Evolutionary conservation across 352 stramenopile species (phyloP), one percentile per base, ranked within the genome.

Genomic region (Pythium sp.): DNA sequence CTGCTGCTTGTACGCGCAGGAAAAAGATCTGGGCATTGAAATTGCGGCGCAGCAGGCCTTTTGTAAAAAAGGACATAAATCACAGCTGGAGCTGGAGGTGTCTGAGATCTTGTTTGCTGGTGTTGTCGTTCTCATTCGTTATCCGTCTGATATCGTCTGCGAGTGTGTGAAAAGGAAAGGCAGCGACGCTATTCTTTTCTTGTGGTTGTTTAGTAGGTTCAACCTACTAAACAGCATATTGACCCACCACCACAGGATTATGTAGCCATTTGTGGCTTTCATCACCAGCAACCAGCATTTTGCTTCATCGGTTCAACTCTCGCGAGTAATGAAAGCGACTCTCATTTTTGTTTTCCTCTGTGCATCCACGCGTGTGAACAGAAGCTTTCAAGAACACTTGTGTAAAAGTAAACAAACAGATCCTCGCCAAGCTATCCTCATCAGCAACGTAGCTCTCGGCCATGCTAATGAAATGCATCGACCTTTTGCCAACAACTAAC

Each of bases 201-300:
- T 49, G 41, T 49, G 41, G 41, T 20, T 11, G 41, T 9, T 20
- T 22, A 15, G 41, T 3, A 49, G 41, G 41, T 22, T n/a, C 11
- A 63, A 24, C 32, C 58, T 51, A 12, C 34, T 36, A 51, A 63
- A 63, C 22, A 51, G 30, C 30, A 43, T 63, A 32, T 15, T 7
- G 20, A 47, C 5, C 22, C 34, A 26, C 58, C 41, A 46, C 60
- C 46, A 58, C 60, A 66, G 60, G 60, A 49, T 66, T 28, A 7
- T 58, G 60, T 66, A 66, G 46, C 60, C 60, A 66, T 66, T 66
- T 34, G 22, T 22, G 18, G 18, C 14, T 46, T 46, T 46, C 38
- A 46, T 20, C 38, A 18, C 38, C 4, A 7, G 36, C 18, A 14
- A 32, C 30, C 30, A 32, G 30, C 30, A 18, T 46, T 46, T 14